Conservation (phyloP, 1,139 yeast species). For the Starmera stellimalicola region DNA sequence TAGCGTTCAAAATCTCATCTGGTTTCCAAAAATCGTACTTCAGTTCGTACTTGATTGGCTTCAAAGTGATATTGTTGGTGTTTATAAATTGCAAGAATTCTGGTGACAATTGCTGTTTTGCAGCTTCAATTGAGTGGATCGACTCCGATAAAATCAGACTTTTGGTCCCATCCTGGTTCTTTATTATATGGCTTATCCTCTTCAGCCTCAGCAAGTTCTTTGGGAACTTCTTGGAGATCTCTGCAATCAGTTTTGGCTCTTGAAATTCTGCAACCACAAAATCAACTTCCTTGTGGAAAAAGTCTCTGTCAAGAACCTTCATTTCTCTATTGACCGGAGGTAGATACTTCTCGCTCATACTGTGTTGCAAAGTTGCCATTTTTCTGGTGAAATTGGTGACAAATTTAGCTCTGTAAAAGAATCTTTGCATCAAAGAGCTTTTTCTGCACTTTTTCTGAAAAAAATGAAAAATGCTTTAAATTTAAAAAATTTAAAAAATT, state of each 20-base stretch:
- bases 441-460: not conserved
- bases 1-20: slow-evolving; percentile 72
- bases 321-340: slow-evolving; percentile 69
- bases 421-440: not conserved
- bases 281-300: slow-evolving; percentile 47
- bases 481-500: too few relatives aligned
- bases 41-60: slow-evolving; percentile 47
- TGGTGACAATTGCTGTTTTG: slow-evolving; percentile 29
- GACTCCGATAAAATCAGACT: slow-evolving; percentile 58
- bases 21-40: slow-evolving; percentile 80
- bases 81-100: slow-evolving; percentile 36
- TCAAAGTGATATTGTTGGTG: slow-evolving; percentile 36
- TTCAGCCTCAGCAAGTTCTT: slow-evolving; percentile 54
- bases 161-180: slow-evolving; percentile 32
- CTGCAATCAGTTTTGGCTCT: slow-evolving; percentile 52
- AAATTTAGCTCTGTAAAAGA: too few relatives aligned
- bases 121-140: slow-evolving; percentile 31
- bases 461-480: too few relatives aligned
- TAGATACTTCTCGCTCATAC: not conserved
- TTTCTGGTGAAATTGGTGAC: too few relatives aligned
- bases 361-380: too few relatives aligned
- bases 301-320: slow-evolving; percentile 54
- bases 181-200: slow-evolving; percentile 56
- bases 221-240: slow-evolving; percentile 38
- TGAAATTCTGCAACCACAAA: slow-evolving; percentile 62